Percentiles rank a stretch among this genome's conserved stretches.
phyloP scores from a whole-genome alignment of 208 protist species.

The Zelonia costaricensis region DNA sequence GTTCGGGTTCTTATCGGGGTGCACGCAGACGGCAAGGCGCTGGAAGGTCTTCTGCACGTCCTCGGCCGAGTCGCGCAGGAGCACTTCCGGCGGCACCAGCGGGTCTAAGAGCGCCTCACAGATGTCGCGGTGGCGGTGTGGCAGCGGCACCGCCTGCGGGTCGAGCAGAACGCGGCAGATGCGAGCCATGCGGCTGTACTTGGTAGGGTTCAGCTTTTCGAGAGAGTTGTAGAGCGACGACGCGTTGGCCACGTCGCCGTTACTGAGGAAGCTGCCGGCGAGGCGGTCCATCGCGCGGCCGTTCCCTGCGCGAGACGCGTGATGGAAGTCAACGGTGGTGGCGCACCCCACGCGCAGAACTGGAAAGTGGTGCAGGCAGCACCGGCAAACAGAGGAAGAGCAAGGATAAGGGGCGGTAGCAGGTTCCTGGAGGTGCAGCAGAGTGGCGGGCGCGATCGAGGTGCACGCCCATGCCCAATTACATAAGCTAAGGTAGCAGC shows the following conservation, averaged over 20 bases:
- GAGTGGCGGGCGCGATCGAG: too few species aligned
- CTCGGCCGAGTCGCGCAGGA: constrained; percentile 37
- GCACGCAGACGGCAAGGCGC: constrained; percentile 71
- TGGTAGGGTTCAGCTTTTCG: constrained; percentile 61
- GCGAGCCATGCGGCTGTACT: constrained; percentile 71
- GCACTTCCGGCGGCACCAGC: constrained; percentile 45
- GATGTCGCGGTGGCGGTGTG: constrained; percentile 74
- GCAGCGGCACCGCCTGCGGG: constrained; percentile 63
- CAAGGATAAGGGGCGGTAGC: too few species aligned
- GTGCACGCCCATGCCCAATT: too few species aligned
- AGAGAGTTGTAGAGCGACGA: constrained; percentile 75
- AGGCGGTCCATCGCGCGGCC: constrained; percentile 62
- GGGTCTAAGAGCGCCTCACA: constrained; percentile 83
- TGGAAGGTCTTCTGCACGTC: constrained; percentile 74
- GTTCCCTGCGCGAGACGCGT: too few species aligned
- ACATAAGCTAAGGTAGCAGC: too few species aligned
- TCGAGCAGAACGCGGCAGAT: constrained; percentile 73
- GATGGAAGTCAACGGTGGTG: too few species aligned
- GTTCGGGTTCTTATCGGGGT: constrained; percentile 89
- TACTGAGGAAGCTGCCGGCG: constrained; percentile 61
- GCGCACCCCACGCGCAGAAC: too few species aligned
- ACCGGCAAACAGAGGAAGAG: too few species aligned
- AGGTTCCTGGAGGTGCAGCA: too few species aligned
- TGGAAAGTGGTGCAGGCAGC: too few species aligned
- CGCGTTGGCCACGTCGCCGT: constrained; percentile 72